A percentile compares a stretch with the other conserved stretches of the same genome.
Evolutionary conservation across 352 stramenopile genomes (phyloP).

Genomic region (Pythium sp.): DNA sequence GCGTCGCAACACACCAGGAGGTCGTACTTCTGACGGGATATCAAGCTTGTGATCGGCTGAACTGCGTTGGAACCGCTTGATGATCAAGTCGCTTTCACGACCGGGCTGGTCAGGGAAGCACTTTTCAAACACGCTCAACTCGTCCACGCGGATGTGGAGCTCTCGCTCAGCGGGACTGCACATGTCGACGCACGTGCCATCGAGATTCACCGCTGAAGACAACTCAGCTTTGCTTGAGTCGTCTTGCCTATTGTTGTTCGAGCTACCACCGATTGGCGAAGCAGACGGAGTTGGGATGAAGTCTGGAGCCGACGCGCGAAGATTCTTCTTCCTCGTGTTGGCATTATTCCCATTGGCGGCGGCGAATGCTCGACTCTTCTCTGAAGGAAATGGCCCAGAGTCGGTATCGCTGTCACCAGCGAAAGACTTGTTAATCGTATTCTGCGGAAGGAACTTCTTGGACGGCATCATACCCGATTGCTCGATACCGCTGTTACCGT

Average conservation of each 20-base stretch:
- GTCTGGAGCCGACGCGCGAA: slow-evolving; percentile 15
- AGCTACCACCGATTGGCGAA: neutral
- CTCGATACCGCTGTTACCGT: slow-evolving; percentile 1
- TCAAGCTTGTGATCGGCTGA: slow-evolving; percentile 85
- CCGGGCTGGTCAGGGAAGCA: slow-evolving; percentile 60
- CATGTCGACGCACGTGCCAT: slow-evolving; percentile 84
- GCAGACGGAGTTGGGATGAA: neutral
- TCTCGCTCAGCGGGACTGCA: slow-evolving; percentile 79
- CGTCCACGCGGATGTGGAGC: slow-evolving; percentile 81
- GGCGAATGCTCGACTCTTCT: neutral
- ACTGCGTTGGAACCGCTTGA: slow-evolving; percentile 87
- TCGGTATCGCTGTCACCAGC: slow-evolving; percentile 14
- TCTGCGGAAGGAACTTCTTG: slow-evolving; percentile 14
- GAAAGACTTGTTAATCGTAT: neutral
- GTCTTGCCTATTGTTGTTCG: slow-evolving; percentile 15
- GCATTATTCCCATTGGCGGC: slow-evolving; percentile 11
- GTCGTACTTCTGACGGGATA: slow-evolving; percentile 78
- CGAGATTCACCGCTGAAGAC: slow-evolving; percentile 57
- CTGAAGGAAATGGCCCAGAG: slow-evolving; percentile 8
- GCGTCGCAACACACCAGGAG: slow-evolving; percentile 66
- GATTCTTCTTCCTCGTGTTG: slow-evolving; percentile 27
- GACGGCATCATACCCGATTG: slow-evolving; percentile 7
- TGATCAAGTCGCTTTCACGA: slow-evolving; percentile 64
- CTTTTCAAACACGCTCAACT: slow-evolving; percentile 87
- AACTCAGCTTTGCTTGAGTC: slow-evolving; percentile 55